phyloP scores from a whole-genome alignment of 192 early-diverging fungal species.

The Coemansia sp. region DNA sequence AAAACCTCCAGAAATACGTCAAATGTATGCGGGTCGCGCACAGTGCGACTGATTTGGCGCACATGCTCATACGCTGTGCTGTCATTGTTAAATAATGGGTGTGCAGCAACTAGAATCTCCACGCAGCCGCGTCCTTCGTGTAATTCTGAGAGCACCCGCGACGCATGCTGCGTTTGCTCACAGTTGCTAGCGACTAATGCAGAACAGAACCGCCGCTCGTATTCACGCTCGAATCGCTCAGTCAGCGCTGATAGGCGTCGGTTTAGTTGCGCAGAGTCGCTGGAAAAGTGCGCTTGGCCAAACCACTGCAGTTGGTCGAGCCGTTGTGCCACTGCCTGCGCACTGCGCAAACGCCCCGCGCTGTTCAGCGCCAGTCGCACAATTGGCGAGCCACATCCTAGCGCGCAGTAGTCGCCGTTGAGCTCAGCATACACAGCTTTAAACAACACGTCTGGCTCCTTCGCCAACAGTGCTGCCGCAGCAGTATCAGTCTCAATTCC shows the following conservation, averaged over 20 bases:
- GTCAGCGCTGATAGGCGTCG: slow-evolving; percentile 25
- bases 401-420: slow-evolving; percentile 22
- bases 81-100: slow-evolving; percentile 28
- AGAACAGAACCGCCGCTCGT: slow-evolving; percentile 15
- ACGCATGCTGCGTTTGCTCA: slow-evolving; percentile 17
- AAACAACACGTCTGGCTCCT: slow-evolving; percentile 44
- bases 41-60: neutral
- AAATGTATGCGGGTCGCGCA: slow-evolving; percentile 29
- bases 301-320: slow-evolving; percentile 55
- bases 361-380: neutral
- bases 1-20: slow-evolving; percentile 24
- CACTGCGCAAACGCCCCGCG: neutral
- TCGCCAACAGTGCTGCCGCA: slow-evolving; percentile 21
- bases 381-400: slow-evolving; percentile 10
- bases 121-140: slow-evolving; percentile 45
- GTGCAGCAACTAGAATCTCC: slow-evolving; percentile 25
- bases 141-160: slow-evolving; percentile 25
- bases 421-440: slow-evolving; percentile 44
- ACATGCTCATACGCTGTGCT: slow-evolving; percentile 5
- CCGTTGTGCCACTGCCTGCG: slow-evolving; percentile 23
- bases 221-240: slow-evolving; percentile 28
- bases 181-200: slow-evolving; percentile 24
- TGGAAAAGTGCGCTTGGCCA: slow-evolving; percentile 22
- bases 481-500: slow-evolving; percentile 28
- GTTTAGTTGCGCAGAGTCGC: slow-evolving; percentile 17